Evolutionary conservation across 768 basidiomycete species (phyloP), one percentile per base, ranked within the genome.

Genomic region (Coprinopsis strossmayeri): DNA sequence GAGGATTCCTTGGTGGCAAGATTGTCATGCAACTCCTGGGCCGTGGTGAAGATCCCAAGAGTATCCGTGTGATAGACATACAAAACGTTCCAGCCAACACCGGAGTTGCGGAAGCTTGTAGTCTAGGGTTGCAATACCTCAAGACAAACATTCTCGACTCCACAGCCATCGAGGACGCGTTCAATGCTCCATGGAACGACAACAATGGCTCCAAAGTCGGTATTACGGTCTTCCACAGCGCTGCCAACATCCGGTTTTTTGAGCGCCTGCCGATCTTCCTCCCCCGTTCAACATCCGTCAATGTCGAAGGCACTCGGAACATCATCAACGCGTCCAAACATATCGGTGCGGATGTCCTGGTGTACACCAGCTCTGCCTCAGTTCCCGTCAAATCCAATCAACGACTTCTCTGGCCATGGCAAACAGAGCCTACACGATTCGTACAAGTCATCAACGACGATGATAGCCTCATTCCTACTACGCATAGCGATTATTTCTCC

Each of bases 1-100:
- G 79, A 3, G 87, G 87, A 0, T 87, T 88, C 51, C 63, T 88
- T 2, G 87, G 87, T 11, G 83, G 84, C 5, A 90, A 87, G 87
- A 81, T 90, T 28, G 80, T 83, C 3, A 67, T 78, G 0, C 78
- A 85, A 37, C 68, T 90, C 1, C 50, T 89, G 2, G 69, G 79
- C 44, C 78, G 87, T 1, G 87, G 87, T 1, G 87, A 90, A 62
- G 73, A 85, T 51, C 79, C 82, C 0, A 69, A 65, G 32, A 69
- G 66, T 12, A 87, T 89, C 13, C 72, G 87, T 15, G 64, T 90
- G 1, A 55, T 89, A 26, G 87, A 90, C 61, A 69, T 89, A n/a
- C n/a, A n/a, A 28, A 13, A 17, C 10, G 59, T 69, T 1, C 85
- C 87, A 0, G 68, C 70, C 21, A 79, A 82, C 13, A 56, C 66